phyloP scores from a whole-genome alignment of 768 basidiomycete species.

The Chalciporus chontae region DNA sequence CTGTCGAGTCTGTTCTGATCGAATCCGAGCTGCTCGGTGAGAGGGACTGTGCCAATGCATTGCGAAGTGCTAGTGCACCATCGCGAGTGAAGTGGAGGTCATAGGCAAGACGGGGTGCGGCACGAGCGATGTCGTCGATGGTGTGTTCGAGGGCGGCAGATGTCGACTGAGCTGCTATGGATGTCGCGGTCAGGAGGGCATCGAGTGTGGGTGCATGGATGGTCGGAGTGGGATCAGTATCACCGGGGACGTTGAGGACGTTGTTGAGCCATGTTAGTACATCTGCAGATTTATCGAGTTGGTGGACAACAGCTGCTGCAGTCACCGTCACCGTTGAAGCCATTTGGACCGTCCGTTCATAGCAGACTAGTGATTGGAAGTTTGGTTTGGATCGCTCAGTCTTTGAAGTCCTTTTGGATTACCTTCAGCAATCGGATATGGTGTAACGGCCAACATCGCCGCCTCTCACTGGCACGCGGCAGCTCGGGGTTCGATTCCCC shows the following conservation, averaged over 20 bases:
- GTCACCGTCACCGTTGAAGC: constrained; percentile 20
- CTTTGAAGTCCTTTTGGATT: too few relatives aligned
- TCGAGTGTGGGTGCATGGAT: constrained; percentile 73
- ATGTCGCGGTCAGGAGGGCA: constrained; percentile 72
- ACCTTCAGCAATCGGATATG: constrained; percentile 46
- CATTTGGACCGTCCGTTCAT: constrained; percentile 13
- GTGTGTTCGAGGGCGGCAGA: constrained; percentile 80
- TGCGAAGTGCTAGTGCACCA: constrained; percentile 74
- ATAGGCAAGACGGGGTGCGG: constrained; percentile 87
- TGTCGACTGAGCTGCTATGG: constrained; percentile 86
- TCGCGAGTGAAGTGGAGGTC: constrained; percentile 98
- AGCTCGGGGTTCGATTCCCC: constrained; percentile 38
- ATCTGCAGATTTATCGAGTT: constrained; percentile 59
- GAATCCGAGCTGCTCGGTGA: constrained; percentile 23
- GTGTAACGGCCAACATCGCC: constrained; percentile 69
- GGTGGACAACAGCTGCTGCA: constrained; percentile 44
- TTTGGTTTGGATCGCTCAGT: too few relatives aligned
- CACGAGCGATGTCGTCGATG: constrained; percentile 90
- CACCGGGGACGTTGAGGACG: constrained; percentile 39
- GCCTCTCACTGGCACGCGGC: constrained; percentile 47
- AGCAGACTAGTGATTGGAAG: background rate
- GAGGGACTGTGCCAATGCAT: constrained; percentile 53
- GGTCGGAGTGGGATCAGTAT: constrained; percentile 32
- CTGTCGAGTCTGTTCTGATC: background rate
- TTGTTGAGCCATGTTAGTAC: constrained; percentile 73